Evolutionary conservation across 768 basidiomycete species (phyloP).

Genomic region (Cystofilobasidium macerans): DNA sequence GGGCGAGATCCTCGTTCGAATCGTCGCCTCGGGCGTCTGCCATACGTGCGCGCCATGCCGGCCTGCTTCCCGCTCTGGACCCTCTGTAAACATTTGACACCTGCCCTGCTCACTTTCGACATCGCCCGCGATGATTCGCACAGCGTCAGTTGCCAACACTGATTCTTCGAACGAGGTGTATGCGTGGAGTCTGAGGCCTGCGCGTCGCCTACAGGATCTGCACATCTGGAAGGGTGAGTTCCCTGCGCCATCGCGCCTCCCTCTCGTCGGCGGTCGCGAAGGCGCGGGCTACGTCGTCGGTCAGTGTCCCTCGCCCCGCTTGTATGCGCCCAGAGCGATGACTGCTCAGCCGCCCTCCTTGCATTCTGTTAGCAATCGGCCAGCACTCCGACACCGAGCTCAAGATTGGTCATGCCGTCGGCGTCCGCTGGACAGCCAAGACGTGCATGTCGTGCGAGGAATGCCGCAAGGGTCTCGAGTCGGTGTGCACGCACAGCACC

Average conservation of each 20-base stretch:
- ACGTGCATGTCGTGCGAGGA: constrained; percentile 62
- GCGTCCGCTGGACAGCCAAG: constrained; percentile 38
- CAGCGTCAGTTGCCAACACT: too few relatives aligned
- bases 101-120: too few relatives aligned
- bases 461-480: constrained; percentile 62
- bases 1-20: constrained; percentile 30
- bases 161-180: too few relatives aligned
- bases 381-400: constrained; percentile 48
- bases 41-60: constrained; percentile 45
- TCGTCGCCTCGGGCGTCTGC: constrained; percentile 71
- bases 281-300: constrained; percentile 64
- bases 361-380: constrained; percentile 66
- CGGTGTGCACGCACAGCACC: neutral
- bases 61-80: too few relatives aligned
- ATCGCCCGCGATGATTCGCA: too few relatives aligned
- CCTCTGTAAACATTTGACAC: neutral
- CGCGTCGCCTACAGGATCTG: too few relatives aligned
- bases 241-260: constrained; percentile 50
- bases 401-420: constrained; percentile 28
- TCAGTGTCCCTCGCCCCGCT: too few relatives aligned
- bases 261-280: constrained; percentile 72
- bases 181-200: too few relatives aligned
- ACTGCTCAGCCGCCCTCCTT: too few relatives aligned
- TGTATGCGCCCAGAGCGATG: too few relatives aligned
- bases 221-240: constrained; percentile 66